phyloP scores from a whole-genome alignment of 2,329 filamentous ascomycete species.

The Nannizzia gypsea region DNA sequence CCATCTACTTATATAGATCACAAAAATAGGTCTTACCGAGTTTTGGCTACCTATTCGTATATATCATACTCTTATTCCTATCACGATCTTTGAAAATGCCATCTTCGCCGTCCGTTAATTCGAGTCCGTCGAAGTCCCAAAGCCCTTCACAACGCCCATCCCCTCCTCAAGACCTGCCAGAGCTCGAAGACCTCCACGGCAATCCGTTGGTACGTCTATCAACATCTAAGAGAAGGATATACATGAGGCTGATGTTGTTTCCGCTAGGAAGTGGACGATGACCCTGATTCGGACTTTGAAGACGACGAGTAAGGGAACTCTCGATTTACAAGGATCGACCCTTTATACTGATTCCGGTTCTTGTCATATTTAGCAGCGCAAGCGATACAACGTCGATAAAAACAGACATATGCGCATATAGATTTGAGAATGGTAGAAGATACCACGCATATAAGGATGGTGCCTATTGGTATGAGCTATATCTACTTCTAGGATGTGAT shows the following conservation, averaged over 20 bases:
- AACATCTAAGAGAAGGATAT: background rate
- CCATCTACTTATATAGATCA: background rate
- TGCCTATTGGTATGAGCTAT: constrained; percentile 7
- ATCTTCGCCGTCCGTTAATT: background rate
- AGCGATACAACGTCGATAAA: constrained; percentile 8
- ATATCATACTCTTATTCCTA: background rate
- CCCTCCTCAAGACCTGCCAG: background rate
- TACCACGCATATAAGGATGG: constrained; percentile 19
- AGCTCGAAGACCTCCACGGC: background rate
- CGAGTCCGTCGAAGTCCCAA: background rate
- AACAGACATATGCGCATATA: constrained; percentile 4
- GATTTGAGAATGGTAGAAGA: constrained; percentile 23
- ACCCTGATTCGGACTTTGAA: background rate
- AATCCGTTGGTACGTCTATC: background rate
- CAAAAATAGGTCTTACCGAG: background rate
- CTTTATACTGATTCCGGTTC: background rate
- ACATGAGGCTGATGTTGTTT: background rate
- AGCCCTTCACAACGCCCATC: background rate
- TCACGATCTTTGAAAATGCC: background rate
- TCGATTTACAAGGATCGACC: background rate
- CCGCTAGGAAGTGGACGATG: constrained; percentile 3
- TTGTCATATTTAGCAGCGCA: background rate
- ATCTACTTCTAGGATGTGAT: background rate
- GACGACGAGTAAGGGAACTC: background rate
- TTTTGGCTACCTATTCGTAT: background rate